Percentiles rank a stretch among this genome's conserved stretches.
Conservation (phyloP, 441 rosid species). For the Pelargonium myrrhifolium region DNA sequence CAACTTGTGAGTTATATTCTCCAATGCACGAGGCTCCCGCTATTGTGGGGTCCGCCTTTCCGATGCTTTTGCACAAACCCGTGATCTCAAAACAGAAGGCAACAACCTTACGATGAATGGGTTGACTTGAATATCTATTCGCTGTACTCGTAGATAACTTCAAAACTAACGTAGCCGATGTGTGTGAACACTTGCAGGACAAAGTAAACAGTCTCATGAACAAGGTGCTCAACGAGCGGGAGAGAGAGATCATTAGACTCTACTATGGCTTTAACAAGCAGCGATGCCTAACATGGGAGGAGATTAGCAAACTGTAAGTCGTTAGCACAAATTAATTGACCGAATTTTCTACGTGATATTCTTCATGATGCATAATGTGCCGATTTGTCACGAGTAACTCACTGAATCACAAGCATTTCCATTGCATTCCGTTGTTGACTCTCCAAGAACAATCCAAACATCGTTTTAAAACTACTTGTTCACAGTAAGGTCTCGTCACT, state of each 20-base stretch:
- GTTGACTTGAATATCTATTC: not conserved
- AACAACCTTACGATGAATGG: no score
- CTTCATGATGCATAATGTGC: not conserved
- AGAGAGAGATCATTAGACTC: slow-evolving; percentile 73
- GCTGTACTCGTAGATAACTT: not conserved
- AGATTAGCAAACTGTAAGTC: slow-evolving; percentile 82
- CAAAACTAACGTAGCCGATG: not conserved
- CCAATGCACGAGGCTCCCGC: no score
- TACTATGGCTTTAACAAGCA: slow-evolving; percentile 62
- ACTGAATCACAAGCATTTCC: no score
- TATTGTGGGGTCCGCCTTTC: no score
- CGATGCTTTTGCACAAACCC: no score
- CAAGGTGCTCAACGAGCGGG: slow-evolving; percentile 55
- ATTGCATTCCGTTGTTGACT: no score
- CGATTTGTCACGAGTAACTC: no score
- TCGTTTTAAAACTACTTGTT: no score
- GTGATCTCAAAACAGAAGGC: no score
- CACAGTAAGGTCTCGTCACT: no score
- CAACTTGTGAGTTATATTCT: no score
- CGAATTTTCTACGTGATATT: not conserved
- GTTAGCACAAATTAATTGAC: not conserved
- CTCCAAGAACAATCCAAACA: no score
- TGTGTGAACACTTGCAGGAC: slow-evolving; percentile 39
- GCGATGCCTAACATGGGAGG: slow-evolving; percentile 89
- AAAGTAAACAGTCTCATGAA: slow-evolving; percentile 71